These are phyloP conservation scores for Umbelopsis vinacea DNA, from an alignment of 192 early-diverging fungal species.

Conservation along the genomic window DNA sequence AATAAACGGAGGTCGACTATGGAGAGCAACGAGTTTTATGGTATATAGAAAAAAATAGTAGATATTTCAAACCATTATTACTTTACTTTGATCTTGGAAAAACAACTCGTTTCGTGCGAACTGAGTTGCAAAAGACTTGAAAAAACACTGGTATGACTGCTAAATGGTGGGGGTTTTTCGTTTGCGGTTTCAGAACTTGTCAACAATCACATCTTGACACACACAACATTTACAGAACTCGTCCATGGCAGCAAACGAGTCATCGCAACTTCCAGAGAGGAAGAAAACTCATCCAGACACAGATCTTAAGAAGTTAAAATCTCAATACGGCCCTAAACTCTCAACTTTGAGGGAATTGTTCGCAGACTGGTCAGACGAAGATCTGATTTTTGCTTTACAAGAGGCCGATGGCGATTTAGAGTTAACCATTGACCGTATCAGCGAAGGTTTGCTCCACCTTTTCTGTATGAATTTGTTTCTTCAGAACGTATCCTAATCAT, in stretches of 20 bases:
- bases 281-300: conserved; percentile 21
- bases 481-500: conserved; percentile 21
- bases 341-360: conserved; percentile 75
- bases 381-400: conserved; percentile 84
- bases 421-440: conserved; percentile 77
- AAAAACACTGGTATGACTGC: conserved; percentile 17
- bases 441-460: conserved; percentile 61
- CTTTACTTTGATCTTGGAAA: too few species aligned
- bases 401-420: conserved; percentile 90
- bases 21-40: conserved; percentile 16
- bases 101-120: too few species aligned
- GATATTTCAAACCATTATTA: background rate
- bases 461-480: background rate
- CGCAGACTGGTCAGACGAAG: conserved; percentile 88
- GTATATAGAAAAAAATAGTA: conserved; percentile 14
- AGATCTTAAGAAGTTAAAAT: conserved; percentile 69
- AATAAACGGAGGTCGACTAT: conserved; percentile 1
- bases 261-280: conserved; percentile 19
- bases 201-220: conserved; percentile 24
- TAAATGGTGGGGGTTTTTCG: conserved; percentile 8
- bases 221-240: conserved; percentile 21
- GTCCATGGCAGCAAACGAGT: conserved; percentile 24
- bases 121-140: background rate
- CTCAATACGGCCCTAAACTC: conserved; percentile 66
- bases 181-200: conserved; percentile 17